Conservation (phyloP, 805 yeast genomes). For the Barnettozyma populi region DNA sequence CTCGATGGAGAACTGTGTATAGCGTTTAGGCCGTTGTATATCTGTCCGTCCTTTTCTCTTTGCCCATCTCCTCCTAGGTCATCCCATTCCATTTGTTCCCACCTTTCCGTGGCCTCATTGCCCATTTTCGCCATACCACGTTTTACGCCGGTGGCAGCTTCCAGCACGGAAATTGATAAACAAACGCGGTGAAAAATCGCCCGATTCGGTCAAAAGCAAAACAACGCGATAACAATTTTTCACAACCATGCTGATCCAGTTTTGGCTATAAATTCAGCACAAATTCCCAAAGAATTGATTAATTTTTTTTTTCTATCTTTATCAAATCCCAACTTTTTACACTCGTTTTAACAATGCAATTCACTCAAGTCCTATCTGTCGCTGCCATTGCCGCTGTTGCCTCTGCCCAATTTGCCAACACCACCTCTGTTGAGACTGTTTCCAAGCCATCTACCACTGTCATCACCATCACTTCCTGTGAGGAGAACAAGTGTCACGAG, state of each 20-base stretch:
- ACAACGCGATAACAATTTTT: background rate
- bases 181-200: background rate
- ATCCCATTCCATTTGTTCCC: too few relatives aligned
- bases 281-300: background rate
- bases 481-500: constrained; percentile 9
- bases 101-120: background rate
- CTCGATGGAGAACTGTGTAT: too few relatives aligned
- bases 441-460: constrained; percentile 6
- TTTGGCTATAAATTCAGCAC: background rate
- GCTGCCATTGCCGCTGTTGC: constrained; percentile 26
- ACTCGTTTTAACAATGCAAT: constrained; percentile 30
- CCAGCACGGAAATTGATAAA: background rate
- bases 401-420: constrained; percentile 22
- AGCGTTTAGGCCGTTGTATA: too few relatives aligned
- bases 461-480: constrained; percentile 15
- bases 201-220: background rate
- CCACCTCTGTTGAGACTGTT: constrained; percentile 5
- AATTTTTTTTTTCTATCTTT: background rate
- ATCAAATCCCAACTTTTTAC: constrained; percentile 22
- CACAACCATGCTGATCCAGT: background rate
- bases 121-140: too few relatives aligned
- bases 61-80: too few relatives aligned
- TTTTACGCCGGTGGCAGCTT: background rate
- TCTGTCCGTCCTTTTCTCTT: too few relatives aligned
- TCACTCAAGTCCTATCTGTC: constrained; percentile 27